Evolutionary conservation across 108 stramenopile species (phyloP), one percentile per base, ranked within the genome.

Genomic region (Conticribra weissflogii): DNA sequence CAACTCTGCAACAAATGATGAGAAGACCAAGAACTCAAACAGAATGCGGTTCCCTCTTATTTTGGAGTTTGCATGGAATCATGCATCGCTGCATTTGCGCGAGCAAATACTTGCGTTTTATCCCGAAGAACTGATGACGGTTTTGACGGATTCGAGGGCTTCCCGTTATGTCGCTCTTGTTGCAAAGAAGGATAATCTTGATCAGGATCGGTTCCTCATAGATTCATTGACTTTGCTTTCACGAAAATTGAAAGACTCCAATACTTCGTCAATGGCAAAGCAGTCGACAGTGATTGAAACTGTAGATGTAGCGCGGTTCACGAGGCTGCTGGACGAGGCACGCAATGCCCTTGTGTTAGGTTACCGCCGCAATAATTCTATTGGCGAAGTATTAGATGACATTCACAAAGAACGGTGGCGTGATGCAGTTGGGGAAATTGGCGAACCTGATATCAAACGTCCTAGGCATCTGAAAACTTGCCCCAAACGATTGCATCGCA

Each of bases 291-390:
- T n/a, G 30, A 21, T 23, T 30, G 28, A n/a, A n/a, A n/a, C n/a
- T n/a, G n/a, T n/a, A n/a, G n/a, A n/a, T n/a, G n/a, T n/a, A n/a
- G n/a, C n/a, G n/a, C n/a, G n/a, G n/a, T n/a, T n/a, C n/a, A n/a
- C n/a, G n/a, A n/a, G 31, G 30, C 48, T 63, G 25, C 59, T 61
- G 16, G 51, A 36, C 28, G 67, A 68, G 29, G 75, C 62, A 5
- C 47, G 47, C 28, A 54, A 32, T 53, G 75, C 59, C 22, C 55
- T 76, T 7, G 49, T 36, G 22, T 49, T 76, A 21, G 67, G 75
- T n/a, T 76, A 57, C 57, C 51, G 67, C 16, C 75, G 75, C 22
- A 62, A 48, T 23, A 61, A 63, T 2, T 63, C 55, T 14, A 68
- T 76, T 3, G 55, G 59, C 28, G 25, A 24, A 22, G 61, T 62